Evolutionary conservation across 2,329 filamentous ascomycete species (phyloP), one percentile per base, ranked within the genome.

Genomic region (Pseudomassariella vexata): DNA sequence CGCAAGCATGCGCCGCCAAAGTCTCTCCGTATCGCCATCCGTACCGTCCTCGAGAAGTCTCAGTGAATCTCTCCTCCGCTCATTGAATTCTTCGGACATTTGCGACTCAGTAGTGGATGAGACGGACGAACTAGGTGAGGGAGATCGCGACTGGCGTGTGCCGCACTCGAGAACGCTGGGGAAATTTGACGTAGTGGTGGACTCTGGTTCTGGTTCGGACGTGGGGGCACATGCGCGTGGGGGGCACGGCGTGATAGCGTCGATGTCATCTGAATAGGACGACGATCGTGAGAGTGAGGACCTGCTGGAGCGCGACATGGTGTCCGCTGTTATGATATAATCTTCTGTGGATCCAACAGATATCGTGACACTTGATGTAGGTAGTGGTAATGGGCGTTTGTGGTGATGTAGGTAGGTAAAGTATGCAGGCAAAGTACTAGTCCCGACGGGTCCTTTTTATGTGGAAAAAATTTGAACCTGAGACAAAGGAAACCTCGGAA

Each of bases 1-100:
- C 28, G 63, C 57, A 3, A 70, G 55, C 66, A 70, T 70, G 41
- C 65, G 66, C 29, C 53, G 47, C 66, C 66, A 70, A 3, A 70
- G 46, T 21, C 60, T 56, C 14, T 55, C 50, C 4, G 58, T 63
- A 37, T 65, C 62, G 19, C 62, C 57, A 16, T 46, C 44, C 28
- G 53, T 61, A 9, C 58, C 55, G 22, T 53, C 48, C 33, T 56
- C 53, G 20, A 56, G 30, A 2, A 46, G 48, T 34, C 46, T 47
- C 18, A 56, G 35, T 7, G 53, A 55, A 12, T 48, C 45, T n/a
- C 47, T 26, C 19, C 38, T 28, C 17, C 20, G 16, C 19, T 37
- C 27, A 15, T 24, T 18, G 9, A 16, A 11, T 11, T 26, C 28
- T 19, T 3, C 11, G 5, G 19, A 17, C 22, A 12, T 19, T 18